These are phyloP conservation scores for Myxozyma nipponensis DNA, from an alignment of 805 yeast species.

Conservation along the genomic window DNA sequence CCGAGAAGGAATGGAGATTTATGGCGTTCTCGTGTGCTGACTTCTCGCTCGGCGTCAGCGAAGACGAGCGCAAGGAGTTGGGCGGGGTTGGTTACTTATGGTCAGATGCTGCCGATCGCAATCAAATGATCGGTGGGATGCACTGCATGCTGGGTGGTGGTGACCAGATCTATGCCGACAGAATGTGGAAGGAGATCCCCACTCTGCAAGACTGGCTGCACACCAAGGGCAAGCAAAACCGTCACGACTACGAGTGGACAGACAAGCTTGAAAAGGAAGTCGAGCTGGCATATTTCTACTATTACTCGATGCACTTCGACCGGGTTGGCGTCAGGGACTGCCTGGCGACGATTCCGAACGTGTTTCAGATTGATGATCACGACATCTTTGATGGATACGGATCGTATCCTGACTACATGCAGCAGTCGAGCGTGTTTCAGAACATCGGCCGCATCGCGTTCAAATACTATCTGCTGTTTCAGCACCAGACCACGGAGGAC, in stretches of 20 bases:
- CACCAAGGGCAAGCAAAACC: constrained; percentile 49
- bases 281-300: constrained; percentile 62
- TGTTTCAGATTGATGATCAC: constrained; percentile 90
- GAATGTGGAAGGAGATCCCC: constrained; percentile 58
- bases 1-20: constrained; percentile 19
- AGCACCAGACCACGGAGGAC: constrained; percentile 65
- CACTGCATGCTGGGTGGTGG: constrained; percentile 98
- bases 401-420: constrained; percentile 71
- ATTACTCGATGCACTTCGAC: constrained; percentile 87
- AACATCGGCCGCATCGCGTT: constrained; percentile 77
- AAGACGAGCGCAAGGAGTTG: constrained; percentile 42
- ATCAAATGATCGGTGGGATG: constrained; percentile 54
- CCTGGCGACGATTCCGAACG: constrained; percentile 74
- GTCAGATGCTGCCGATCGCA: constrained; percentile 76
- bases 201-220: constrained; percentile 55
- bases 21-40: constrained; percentile 29
- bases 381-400: constrained; percentile 97
- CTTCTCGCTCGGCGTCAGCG: constrained; percentile 23
- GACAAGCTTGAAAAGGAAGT: constrained; percentile 53
- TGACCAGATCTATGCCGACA: constrained; percentile 88
- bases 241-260: constrained; percentile 43
- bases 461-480: constrained; percentile 85
- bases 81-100: constrained; percentile 67
- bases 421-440: constrained; percentile 63
- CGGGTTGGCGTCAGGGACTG: constrained; percentile 71